These are phyloP conservation scores for Cymbopogon flexuosus DNA, from an alignment of 202 grass and related monocot species.

Conservation along the genomic window DNA sequence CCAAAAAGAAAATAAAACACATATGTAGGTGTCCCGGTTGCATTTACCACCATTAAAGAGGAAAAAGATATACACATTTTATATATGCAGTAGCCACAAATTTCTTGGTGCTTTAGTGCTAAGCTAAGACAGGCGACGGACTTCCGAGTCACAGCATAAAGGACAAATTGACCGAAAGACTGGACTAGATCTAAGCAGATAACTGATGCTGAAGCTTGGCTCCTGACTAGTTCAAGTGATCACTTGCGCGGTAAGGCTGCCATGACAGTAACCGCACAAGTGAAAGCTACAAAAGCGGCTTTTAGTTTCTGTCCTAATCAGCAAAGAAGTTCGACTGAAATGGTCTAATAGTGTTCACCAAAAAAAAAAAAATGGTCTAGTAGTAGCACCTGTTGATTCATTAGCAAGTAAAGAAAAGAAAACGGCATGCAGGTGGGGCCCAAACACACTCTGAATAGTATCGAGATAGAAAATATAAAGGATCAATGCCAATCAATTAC, in stretches of 20 bases:
- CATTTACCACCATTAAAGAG: neutral
- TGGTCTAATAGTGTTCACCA: neutral
- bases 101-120: constrained; percentile 19
- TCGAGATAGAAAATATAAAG: neutral
- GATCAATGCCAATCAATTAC: neutral
- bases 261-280: constrained; percentile 11
- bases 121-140: constrained; percentile 26
- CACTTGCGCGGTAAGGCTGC: constrained; percentile 30
- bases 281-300: neutral
- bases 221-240: constrained; percentile 12
- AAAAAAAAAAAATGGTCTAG: neutral
- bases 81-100: neutral
- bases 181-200: neutral
- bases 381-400: neutral
- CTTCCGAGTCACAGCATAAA: neutral
- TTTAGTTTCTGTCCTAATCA: constrained; percentile 5
- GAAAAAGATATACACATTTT: neutral
- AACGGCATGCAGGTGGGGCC: neutral
- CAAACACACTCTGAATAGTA: neutral
- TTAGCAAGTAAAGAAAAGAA: neutral
- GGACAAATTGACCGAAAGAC: constrained; percentile 30
- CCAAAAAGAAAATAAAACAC: too few species aligned
- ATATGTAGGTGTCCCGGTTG: neutral
- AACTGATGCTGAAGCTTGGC: neutral
- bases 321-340: neutral